phyloP scores from a whole-genome alignment of 208 protist species.

The Leishmania arabica region DNA sequence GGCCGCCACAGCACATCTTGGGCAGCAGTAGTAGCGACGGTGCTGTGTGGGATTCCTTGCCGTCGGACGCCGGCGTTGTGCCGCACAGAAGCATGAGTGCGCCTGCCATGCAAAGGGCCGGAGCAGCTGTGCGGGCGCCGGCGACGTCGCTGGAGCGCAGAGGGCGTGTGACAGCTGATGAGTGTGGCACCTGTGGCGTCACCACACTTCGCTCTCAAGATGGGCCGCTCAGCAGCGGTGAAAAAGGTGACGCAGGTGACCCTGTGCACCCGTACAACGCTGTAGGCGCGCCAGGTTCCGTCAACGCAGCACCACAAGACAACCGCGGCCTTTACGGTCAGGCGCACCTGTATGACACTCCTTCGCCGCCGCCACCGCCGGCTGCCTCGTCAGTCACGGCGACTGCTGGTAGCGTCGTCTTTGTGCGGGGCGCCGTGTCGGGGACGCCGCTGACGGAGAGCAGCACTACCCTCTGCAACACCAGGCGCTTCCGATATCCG shows the following conservation, averaged over 20 bases:
- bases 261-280: conserved; percentile 20
- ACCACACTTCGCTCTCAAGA: not conserved
- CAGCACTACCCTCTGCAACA: not conserved
- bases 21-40: not conserved
- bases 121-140: not conserved
- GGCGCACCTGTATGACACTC: conserved; percentile 2
- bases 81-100: not conserved
- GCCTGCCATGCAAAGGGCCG: not conserved
- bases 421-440: not conserved
- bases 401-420: not conserved
- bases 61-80: not conserved
- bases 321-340: not conserved
- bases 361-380: not conserved
- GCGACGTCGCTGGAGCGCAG: not conserved
- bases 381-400: not conserved
- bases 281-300: not conserved
- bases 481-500: not conserved
- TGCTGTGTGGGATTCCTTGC: not conserved
- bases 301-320: not conserved
- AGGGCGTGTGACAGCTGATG: not conserved
- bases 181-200: not conserved
- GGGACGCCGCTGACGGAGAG: not conserved
- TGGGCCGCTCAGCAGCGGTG: not conserved
- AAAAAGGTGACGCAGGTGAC: not conserved
- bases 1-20: not conserved